These are phyloP conservation scores for Fonsecaea pedrosoi DNA, from an alignment of 2,329 filamentous ascomycete species.

Conservation along the genomic window DNA sequence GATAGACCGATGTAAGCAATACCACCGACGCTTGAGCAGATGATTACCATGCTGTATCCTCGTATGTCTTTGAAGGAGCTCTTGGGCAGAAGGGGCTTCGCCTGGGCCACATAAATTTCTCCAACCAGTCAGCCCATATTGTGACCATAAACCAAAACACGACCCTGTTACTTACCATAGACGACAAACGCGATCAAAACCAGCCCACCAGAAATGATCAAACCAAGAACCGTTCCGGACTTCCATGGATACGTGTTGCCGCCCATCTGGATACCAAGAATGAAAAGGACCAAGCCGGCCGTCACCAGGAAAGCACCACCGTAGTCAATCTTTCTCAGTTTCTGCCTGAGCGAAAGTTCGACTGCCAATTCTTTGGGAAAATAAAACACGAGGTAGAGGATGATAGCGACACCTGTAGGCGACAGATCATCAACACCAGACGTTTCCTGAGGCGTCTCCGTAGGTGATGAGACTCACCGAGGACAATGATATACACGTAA, in stretches of 20 bases:
- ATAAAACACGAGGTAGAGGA: slow-evolving; percentile 50
- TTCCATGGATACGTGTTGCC: slow-evolving; percentile 30
- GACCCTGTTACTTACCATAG: slow-evolving; percentile 21
- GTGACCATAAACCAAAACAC: no score
- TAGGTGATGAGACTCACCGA: slow-evolving; percentile 42
- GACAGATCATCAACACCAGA: no score
- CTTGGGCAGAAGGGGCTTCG: slow-evolving; percentile 22
- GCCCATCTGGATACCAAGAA: slow-evolving; percentile 41
- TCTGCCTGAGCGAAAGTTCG: slow-evolving; percentile 43
- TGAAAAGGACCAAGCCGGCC: slow-evolving; percentile 41
- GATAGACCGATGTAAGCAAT: background rate
- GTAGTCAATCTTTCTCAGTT: slow-evolving; percentile 44
- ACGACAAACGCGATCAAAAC: slow-evolving; percentile 40
- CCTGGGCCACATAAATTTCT: slow-evolving; percentile 17
- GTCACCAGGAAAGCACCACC: slow-evolving; percentile 42
- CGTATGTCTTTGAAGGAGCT: slow-evolving; percentile 19
- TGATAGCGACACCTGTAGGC: slow-evolving; percentile 48
- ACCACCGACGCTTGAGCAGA: slow-evolving; percentile 5
- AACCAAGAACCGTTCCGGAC: slow-evolving; percentile 40
- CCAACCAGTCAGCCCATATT: no score
- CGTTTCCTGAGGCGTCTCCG: background rate
- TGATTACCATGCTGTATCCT: slow-evolving; percentile 9
- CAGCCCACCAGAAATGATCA: slow-evolving; percentile 41
- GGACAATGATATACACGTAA: slow-evolving; percentile 48
- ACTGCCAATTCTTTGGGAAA: slow-evolving; percentile 48